These are phyloP conservation scores for Thelonectria olida DNA, from an alignment of 2,329 filamentous ascomycete species.

Conservation along the genomic window DNA sequence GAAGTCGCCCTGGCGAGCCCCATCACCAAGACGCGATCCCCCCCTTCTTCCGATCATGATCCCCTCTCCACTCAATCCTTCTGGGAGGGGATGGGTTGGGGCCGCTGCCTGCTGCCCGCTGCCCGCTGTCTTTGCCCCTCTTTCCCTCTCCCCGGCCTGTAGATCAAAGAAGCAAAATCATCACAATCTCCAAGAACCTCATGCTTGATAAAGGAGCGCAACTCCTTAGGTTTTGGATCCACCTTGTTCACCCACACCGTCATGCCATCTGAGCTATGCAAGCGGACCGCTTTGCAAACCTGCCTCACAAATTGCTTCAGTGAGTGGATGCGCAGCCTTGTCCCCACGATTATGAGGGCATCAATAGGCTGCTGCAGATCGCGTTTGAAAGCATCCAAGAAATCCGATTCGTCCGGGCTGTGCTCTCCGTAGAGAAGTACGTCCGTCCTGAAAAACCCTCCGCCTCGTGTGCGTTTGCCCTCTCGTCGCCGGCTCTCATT, in stretches of 20 bases:
- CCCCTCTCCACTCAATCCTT: too few relatives aligned
- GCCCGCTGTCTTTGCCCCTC: too few relatives aligned
- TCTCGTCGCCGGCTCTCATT: neutral
- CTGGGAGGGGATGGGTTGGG: too few relatives aligned
- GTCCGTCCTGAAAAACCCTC: neutral
- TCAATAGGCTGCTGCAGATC: neutral
- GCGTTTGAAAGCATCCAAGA: neutral
- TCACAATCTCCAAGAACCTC: conserved; percentile 3
- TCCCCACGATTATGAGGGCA: conserved; percentile 7
- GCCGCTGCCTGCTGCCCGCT: too few relatives aligned
- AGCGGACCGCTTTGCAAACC: neutral
- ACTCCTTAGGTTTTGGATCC: neutral
- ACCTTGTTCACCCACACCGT: conserved; percentile 1
- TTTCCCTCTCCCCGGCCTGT: too few relatives aligned
- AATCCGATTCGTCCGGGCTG: neutral
- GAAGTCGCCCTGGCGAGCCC: too few relatives aligned
- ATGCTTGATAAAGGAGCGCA: conserved; percentile 3
- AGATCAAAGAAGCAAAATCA: conserved; percentile 1
- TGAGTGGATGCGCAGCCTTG: neutral
- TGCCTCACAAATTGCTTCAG: neutral
- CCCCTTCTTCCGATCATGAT: too few relatives aligned
- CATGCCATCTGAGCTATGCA: neutral
- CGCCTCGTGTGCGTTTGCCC: neutral
- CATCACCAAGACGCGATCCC: too few relatives aligned
- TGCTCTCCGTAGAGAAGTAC: conserved; percentile 12